Percentiles rank a stretch among this genome's conserved stretches.
Evolutionary conservation across 176 grass and related monocot genomes (phyloP).

Genomic region (Musa troglodytarum): DNA sequence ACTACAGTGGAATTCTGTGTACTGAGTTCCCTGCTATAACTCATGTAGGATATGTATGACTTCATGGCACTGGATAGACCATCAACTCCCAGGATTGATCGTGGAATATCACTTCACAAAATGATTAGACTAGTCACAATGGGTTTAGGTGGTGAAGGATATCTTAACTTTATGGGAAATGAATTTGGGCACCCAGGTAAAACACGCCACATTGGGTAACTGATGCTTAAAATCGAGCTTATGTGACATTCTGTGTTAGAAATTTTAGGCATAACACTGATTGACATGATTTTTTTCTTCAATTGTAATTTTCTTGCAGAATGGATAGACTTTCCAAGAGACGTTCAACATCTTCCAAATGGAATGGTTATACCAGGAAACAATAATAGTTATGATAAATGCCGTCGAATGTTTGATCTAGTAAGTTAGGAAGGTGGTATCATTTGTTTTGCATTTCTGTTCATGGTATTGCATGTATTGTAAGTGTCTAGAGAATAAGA

Average conservation of each 20-base stretch:
- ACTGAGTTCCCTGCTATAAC: neutral
- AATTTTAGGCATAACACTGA: neutral
- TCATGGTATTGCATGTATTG: neutral
- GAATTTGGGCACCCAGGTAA: constrained; percentile 99
- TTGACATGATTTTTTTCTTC: neutral
- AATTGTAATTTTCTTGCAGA: constrained; percentile 39
- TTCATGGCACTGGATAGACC: constrained; percentile 86
- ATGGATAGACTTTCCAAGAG: constrained; percentile 92
- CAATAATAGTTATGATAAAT: constrained; percentile 84
- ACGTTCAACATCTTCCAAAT: constrained; percentile 46
- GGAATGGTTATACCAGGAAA: constrained; percentile 67
- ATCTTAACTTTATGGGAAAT: constrained; percentile 99
- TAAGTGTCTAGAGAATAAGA: neutral
- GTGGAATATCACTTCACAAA: constrained; percentile 96
- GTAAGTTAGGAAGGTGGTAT: constrained; percentile 33
- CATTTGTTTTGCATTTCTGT: neutral
- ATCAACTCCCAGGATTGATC: constrained; percentile 88
- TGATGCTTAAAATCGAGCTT: constrained; percentile 1
- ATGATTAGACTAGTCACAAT: constrained; percentile 99
- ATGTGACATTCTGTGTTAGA: neutral
- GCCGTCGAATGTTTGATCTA: constrained; percentile 77
- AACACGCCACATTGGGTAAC: constrained; percentile 13
- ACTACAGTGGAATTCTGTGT: neutral
- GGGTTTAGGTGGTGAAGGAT: constrained; percentile 88
- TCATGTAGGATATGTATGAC: constrained; percentile 91